Percentiles rank a stretch among this genome's conserved stretches.
These are phyloP conservation scores for Kitagawia praeruptora DNA, from an alignment of 129 eudicot species.

Conservation along the genomic window DNA sequence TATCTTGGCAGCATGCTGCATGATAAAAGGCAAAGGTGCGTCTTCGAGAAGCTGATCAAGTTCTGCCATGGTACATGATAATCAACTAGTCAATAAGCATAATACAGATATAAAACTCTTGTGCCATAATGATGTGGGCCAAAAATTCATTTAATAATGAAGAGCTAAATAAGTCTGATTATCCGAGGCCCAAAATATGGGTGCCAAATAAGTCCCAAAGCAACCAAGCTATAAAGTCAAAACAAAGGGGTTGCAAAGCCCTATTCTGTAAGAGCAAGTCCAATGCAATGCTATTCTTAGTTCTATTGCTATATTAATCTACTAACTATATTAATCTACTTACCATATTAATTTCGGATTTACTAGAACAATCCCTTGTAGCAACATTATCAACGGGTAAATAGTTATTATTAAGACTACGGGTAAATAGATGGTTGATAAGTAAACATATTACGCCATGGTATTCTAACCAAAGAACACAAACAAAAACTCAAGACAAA, in stretches of 20 bases:
- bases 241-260: background rate
- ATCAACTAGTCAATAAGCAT: background rate
- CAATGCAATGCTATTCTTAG: too few species aligned
- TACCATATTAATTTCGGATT: too few species aligned
- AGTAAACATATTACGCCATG: too few species aligned
- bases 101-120: background rate
- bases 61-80: constrained; percentile 39
- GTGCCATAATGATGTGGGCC: background rate
- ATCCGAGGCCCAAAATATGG: background rate
- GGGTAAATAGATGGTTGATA: too few species aligned
- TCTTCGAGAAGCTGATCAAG: constrained; percentile 89
- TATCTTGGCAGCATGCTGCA: constrained; percentile 86
- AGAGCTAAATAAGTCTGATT: background rate
- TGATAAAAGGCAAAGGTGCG: constrained; percentile 87
- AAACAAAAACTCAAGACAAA: too few species aligned
- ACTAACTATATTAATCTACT: too few species aligned
- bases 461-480: too few species aligned
- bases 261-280: background rate
- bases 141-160: background rate
- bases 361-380: too few species aligned
- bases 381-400: too few species aligned
- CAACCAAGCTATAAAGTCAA: background rate
- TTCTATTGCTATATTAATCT: too few species aligned
- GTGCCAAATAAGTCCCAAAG: background rate
- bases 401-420: too few species aligned